phyloP scores from a whole-genome alignment of 2,329 filamentous ascomycete species.

The Colletotrichum sp. region DNA sequence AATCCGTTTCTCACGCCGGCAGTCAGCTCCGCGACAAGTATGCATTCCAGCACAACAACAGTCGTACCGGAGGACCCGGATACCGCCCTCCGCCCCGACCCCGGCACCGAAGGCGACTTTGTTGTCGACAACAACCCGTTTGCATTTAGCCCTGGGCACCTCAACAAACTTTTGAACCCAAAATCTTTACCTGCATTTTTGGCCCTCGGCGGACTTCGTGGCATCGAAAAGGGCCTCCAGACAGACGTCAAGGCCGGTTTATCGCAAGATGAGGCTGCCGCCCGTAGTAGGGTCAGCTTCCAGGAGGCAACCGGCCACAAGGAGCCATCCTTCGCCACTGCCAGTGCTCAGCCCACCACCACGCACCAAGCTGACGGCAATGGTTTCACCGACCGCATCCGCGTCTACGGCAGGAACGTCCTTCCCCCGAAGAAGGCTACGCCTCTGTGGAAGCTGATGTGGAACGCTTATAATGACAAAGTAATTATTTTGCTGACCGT shows the following conservation, averaged over 20 bases:
- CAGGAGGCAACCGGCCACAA: conserved; percentile 60
- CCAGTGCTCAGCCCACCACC: neutral
- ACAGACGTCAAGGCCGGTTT: conserved; percentile 68
- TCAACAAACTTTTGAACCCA: conserved; percentile 77
- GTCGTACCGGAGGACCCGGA: conserved; percentile 34
- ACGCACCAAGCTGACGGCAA: conserved; percentile 5
- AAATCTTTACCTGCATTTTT: conserved; percentile 75
- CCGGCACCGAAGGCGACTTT: conserved; percentile 74
- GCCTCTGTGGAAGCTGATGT: conserved; percentile 65
- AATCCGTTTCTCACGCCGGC: conserved; percentile 30
- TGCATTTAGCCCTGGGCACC: conserved; percentile 74
- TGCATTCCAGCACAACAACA: conserved; percentile 17
- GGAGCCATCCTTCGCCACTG: neutral
- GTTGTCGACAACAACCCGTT: conserved; percentile 76
- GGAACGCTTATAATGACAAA: conserved; percentile 72
- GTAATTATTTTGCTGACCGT: conserved; percentile 70
- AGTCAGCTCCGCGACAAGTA: conserved; percentile 20
- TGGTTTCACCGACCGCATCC: conserved; percentile 53
- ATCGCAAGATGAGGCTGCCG: conserved; percentile 67
- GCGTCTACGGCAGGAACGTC: conserved; percentile 64
- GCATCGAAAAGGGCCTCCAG: conserved; percentile 73
- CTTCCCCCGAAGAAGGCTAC: conserved; percentile 69
- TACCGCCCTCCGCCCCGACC: conserved; percentile 69
- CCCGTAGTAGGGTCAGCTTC: conserved; percentile 71
- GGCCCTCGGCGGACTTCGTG: conserved; percentile 71